A percentile compares a stretch with the other conserved stretches of the same genome.
Evolutionary conservation across 2,329 filamentous ascomycete genomes (phyloP).

Genomic region (Fusarium sp.): DNA sequence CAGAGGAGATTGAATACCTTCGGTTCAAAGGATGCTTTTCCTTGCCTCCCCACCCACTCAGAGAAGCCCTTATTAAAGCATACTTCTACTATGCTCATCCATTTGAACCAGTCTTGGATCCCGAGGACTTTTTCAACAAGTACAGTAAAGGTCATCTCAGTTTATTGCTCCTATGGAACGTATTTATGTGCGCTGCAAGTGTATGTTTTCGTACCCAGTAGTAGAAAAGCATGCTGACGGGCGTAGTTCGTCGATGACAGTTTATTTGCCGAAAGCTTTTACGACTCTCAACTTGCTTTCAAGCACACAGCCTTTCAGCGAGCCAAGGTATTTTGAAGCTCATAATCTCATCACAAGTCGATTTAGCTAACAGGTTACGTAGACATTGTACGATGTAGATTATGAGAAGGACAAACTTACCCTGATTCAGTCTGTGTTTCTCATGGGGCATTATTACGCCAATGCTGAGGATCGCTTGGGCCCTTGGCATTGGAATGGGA

Average conservation of each 20-base stretch:
- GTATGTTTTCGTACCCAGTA: neutral
- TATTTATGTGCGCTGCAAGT: slow-evolving; percentile 7
- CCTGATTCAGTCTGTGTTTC: slow-evolving; percentile 1
- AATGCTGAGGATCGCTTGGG: slow-evolving; percentile 1
- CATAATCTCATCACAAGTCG: neutral
- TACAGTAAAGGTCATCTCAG: neutral
- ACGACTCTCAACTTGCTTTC: neutral
- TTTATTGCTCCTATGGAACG: neutral
- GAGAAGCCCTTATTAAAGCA: neutral
- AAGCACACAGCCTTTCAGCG: neutral
- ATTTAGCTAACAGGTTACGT: fast-evolving
- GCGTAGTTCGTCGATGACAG: neutral
- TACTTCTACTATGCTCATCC: neutral
- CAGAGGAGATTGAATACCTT: neutral
- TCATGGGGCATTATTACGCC: neutral
- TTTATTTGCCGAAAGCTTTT: neutral
- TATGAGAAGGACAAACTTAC: neutral
- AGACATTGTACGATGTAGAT: slow-evolving; percentile 2
- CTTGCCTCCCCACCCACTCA: neutral
- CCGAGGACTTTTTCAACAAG: neutral
- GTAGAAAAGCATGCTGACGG: neutral
- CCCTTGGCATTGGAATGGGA: slow-evolving; percentile 2
- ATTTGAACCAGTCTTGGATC: neutral
- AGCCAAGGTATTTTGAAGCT: neutral
- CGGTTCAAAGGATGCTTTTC: neutral